Conservation (phyloP, 2,329 filamentous ascomycete genomes). For the Atkinsonella texensis region DNA sequence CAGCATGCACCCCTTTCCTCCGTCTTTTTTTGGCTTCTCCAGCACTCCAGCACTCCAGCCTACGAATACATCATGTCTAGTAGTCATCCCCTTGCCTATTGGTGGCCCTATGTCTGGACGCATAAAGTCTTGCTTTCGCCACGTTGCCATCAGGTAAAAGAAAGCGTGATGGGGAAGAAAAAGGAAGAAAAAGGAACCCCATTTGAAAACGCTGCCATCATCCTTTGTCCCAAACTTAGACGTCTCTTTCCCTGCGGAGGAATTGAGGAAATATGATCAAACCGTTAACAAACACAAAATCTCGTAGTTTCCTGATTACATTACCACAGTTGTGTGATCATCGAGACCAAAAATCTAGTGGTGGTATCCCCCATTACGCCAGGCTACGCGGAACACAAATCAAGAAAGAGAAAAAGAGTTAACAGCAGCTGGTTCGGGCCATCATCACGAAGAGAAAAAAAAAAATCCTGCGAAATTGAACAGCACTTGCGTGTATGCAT, state of each 20-base stretch:
- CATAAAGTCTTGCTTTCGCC: not conserved
- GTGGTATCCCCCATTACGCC: conserved; percentile 5
- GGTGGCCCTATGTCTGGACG: not conserved
- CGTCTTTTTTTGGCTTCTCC: not conserved
- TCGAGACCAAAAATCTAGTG: conserved; percentile 4
- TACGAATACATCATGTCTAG: not conserved
- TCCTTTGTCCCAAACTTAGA: not conserved
- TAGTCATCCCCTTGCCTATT: not conserved
- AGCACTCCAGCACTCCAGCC: not conserved
- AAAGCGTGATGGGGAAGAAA: not conserved
- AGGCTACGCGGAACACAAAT: conserved; percentile 4
- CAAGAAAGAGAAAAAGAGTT: not conserved
- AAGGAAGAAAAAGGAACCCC: not conserved
- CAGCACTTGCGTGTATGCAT: not conserved
- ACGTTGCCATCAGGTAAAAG: not conserved
- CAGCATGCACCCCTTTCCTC: not conserved
- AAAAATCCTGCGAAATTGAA: too few species aligned
- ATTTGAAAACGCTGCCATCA: not conserved
- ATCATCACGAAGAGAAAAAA: not conserved
- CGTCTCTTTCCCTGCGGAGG: not conserved
- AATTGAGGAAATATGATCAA: not conserved
- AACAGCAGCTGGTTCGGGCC: not conserved
- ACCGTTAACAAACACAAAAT: not conserved
- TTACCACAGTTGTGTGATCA: conserved; percentile 5
- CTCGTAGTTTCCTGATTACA: not conserved